Conservation (phyloP, 495 filamentous ascomycete species). For the Neurospora tetrasperma region DNA sequence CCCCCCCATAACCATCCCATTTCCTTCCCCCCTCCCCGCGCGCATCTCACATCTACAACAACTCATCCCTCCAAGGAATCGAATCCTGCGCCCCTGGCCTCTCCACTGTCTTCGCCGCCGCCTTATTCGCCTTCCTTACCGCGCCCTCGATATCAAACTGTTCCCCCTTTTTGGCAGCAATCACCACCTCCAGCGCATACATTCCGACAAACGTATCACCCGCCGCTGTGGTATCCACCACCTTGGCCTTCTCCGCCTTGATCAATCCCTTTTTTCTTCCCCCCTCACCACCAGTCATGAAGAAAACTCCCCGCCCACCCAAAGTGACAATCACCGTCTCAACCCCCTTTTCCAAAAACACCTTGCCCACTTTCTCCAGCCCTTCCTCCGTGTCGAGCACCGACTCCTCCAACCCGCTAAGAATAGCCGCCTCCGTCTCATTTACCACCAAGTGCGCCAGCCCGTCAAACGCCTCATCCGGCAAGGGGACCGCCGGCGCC, state of each 20-base stretch:
- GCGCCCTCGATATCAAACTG: constrained; percentile 46
- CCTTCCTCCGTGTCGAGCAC: constrained; percentile 38
- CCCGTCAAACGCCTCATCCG: constrained; percentile 51
- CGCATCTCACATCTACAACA: constrained; percentile 20
- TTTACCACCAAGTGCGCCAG: constrained; percentile 82
- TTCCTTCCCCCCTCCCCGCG: not conserved
- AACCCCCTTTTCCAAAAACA: constrained; percentile 59
- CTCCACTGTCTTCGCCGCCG: constrained; percentile 68
- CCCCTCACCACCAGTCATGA: constrained; percentile 22
- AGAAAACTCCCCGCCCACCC: constrained; percentile 65
- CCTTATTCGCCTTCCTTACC: constrained; percentile 58
- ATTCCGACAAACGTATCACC: constrained; percentile 91
- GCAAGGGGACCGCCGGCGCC: constrained; percentile 63
- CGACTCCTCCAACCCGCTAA: constrained; percentile 43
- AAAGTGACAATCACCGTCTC: constrained; percentile 73
- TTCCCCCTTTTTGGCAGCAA: constrained; percentile 22
- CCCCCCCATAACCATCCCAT: not conserved
- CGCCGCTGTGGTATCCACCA: constrained; percentile 89
- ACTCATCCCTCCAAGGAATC: constrained; percentile 82
- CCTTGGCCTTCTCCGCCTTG: constrained; percentile 49
- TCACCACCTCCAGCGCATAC: constrained; percentile 62
- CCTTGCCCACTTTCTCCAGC: constrained; percentile 34
- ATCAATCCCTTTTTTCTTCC: constrained; percentile 36
- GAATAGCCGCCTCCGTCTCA: constrained; percentile 75
- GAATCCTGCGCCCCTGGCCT: constrained; percentile 71